Evolutionary conservation across 1,284 basidiomycete species (phyloP).

Genomic region (Pisolithus thermaeus): DNA sequence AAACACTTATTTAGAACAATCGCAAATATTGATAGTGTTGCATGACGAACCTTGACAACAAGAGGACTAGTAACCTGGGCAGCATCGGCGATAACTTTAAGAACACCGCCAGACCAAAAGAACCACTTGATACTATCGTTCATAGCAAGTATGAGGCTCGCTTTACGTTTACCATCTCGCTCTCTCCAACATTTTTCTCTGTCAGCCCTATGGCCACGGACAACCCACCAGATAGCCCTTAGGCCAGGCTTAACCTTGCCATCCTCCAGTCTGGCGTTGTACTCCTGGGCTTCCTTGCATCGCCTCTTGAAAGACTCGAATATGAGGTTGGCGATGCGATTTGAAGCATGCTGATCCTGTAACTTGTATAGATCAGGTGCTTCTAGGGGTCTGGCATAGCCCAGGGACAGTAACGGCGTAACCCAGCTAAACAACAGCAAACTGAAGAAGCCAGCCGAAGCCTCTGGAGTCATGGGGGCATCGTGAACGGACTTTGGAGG

Average conservation of each 20-base stretch:
- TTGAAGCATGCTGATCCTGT: constrained; percentile 54
- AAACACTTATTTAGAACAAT: not conserved
- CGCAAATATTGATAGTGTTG: not conserved
- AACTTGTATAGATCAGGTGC: constrained; percentile 83
- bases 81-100: constrained; percentile 73
- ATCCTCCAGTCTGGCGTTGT: constrained; percentile 60
- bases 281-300: constrained; percentile 54
- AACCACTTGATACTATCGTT: constrained; percentile 79
- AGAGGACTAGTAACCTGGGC: constrained; percentile 73
- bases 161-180: constrained; percentile 54
- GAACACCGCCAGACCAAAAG: constrained; percentile 76
- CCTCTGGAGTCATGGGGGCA: constrained; percentile 42
- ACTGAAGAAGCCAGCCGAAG: constrained; percentile 37
- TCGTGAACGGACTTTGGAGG: constrained; percentile 35
- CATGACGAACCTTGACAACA: constrained; percentile 55
- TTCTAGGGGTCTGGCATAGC: constrained; percentile 76
- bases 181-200: constrained; percentile 62
- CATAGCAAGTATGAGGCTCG: constrained; percentile 71
- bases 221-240: constrained; percentile 53
- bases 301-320: constrained; percentile 61
- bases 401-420: constrained; percentile 57
- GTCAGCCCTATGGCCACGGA: constrained; percentile 47
- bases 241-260: constrained; percentile 61
- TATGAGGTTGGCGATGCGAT: constrained; percentile 58
- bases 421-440: constrained; percentile 64